Conservation (phyloP, 1,284 basidiomycete genomes). For the Apiotrichum porosum region DNA sequence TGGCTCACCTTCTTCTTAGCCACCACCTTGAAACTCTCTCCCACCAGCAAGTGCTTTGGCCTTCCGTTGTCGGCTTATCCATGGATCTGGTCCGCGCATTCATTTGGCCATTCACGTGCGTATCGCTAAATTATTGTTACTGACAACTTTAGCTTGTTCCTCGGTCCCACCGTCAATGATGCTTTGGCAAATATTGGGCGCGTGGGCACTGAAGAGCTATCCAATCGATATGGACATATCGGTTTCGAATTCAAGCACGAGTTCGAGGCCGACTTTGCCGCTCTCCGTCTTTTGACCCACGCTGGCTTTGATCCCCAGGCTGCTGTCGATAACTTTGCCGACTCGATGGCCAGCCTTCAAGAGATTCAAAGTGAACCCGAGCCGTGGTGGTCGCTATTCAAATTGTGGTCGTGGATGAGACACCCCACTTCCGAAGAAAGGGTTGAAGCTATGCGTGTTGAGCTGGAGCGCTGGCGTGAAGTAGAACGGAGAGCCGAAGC, state of each 20-base stretch:
- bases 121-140: background rate
- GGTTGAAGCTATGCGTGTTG: slow-evolving; percentile 57
- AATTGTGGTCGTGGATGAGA: slow-evolving; percentile 40
- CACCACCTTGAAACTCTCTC: slow-evolving; percentile 86
- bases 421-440: slow-evolving; percentile 64
- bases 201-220: slow-evolving; percentile 66
- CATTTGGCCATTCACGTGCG: slow-evolving; percentile 70
- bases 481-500: background rate
- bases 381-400: slow-evolving; percentile 26
- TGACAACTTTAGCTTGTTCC: slow-evolving; percentile 55
- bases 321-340: slow-evolving; percentile 33
- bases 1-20: slow-evolving; percentile 75
- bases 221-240: slow-evolving; percentile 56
- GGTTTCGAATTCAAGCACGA: slow-evolving; percentile 68
- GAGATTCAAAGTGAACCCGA: slow-evolving; percentile 31
- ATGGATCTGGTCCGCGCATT: slow-evolving; percentile 69
- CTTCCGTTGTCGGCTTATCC: slow-evolving; percentile 68
- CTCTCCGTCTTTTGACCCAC: slow-evolving; percentile 72
- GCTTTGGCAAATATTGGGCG: slow-evolving; percentile 74
- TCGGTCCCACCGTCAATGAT: slow-evolving; percentile 86
- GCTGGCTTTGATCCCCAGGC: slow-evolving; percentile 73
- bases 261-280: slow-evolving; percentile 83
- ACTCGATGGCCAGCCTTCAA: slow-evolving; percentile 31
- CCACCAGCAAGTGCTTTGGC: slow-evolving; percentile 71
- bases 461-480: slow-evolving; percentile 62